Conservation (phyloP, 2,329 filamentous ascomycete species). For the Colletotrichum sp. region DNA sequence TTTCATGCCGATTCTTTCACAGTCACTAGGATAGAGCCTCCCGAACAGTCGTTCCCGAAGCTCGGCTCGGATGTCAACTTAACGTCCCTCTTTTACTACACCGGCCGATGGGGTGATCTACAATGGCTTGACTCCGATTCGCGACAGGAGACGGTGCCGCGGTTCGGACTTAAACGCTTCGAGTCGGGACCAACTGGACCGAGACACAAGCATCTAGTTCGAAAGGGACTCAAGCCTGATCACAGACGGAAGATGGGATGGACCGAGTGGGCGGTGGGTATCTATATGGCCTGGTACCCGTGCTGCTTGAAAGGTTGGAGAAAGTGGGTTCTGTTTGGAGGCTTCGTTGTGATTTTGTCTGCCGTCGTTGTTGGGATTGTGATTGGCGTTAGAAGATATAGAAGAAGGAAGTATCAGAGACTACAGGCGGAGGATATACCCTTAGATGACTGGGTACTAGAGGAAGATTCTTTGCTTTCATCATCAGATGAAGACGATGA, state of each 20-base stretch:
- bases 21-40: conserved; percentile 21
- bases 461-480: neutral
- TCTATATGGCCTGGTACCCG: conserved; percentile 35
- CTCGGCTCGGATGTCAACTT: conserved; percentile 26
- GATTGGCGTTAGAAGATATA: conserved; percentile 7
- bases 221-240: conserved; percentile 36
- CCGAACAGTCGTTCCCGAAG: neutral
- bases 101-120: conserved; percentile 37
- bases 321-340: conserved; percentile 28
- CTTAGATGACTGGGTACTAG: conserved; percentile 39
- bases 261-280: conserved; percentile 29
- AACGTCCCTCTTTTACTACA: conserved; percentile 39
- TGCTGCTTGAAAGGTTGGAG: conserved; percentile 40
- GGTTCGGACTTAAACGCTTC: conserved; percentile 37
- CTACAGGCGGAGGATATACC: conserved; percentile 27
- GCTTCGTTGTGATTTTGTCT: conserved; percentile 19
- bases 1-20: conserved; percentile 29
- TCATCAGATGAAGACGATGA: conserved; percentile 1
- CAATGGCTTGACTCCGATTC: conserved; percentile 34
- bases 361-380: neutral
- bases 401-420: conserved; percentile 23
- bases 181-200: conserved; percentile 36
- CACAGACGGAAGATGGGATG: conserved; percentile 25
- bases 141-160: conserved; percentile 32
- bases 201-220: conserved; percentile 33